Percentiles rank a stretch among this genome's conserved stretches.
phyloP scores from a whole-genome alignment of 2,329 filamentous ascomycete genomes.

The Botrytis byssoidea region DNA sequence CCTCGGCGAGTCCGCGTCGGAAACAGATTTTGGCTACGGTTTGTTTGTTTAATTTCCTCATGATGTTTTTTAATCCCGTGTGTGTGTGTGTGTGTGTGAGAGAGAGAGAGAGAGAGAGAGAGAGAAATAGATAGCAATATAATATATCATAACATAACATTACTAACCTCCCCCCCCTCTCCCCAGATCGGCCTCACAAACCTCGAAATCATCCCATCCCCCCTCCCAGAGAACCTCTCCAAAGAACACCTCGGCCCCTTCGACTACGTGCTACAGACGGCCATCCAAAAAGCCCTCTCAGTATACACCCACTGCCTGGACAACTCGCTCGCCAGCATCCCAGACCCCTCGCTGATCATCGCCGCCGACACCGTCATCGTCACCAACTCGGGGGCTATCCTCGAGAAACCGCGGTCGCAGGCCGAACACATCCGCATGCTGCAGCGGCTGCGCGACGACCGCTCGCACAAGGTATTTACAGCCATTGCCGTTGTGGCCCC shows the following conservation, averaged over 20 bases:
- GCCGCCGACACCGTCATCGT: conserved; percentile 91
- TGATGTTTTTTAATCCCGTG: background rate
- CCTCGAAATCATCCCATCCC: conserved; percentile 81
- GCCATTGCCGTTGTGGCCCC: conserved; percentile 82
- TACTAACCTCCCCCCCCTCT: conserved; percentile 39
- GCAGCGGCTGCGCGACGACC: conserved; percentile 73
- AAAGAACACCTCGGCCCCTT: conserved; percentile 73
- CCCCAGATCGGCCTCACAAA: conserved; percentile 78
- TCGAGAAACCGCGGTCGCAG: conserved; percentile 88
- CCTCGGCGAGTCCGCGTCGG: conserved; percentile 82
- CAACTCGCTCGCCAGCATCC: conserved; percentile 41
- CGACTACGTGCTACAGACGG: conserved; percentile 89
- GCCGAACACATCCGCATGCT: conserved; percentile 83
- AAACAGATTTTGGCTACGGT: conserved; percentile 76
- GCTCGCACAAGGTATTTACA: conserved; percentile 79
- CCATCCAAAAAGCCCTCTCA: conserved; percentile 75
- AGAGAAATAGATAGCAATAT: too few species aligned
- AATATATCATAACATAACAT: too few species aligned
- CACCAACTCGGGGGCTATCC: conserved; percentile 68
- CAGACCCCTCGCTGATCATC: conserved; percentile 80
- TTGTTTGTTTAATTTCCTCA: conserved; percentile 18
- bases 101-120: too few species aligned
- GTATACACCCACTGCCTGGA: conserved; percentile 51
- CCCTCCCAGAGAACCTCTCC: conserved; percentile 79
- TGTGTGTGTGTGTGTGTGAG: too few species aligned